phyloP scores from a whole-genome alignment of 768 basidiomycete species.

The Dioszegia hungarica region DNA sequence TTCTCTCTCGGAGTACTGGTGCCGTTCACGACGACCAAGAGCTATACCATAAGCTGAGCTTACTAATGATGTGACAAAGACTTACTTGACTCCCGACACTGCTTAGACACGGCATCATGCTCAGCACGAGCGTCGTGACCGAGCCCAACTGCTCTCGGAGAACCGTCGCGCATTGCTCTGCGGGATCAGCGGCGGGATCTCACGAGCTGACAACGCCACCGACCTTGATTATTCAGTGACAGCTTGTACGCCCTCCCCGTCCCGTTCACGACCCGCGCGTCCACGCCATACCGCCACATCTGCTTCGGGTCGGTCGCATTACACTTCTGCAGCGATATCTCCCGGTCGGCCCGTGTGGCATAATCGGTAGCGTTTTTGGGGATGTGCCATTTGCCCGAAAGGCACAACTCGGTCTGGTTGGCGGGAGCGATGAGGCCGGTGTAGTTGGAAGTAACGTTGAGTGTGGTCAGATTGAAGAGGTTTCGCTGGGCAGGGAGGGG shows the following conservation, averaged over 20 bases:
- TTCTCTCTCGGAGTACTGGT: background rate
- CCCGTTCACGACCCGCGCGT: background rate
- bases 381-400: conserved; percentile 2
- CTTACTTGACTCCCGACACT: background rate
- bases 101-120: background rate
- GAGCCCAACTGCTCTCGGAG: background rate
- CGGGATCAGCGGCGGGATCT: background rate
- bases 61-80: background rate
- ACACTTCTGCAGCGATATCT: conserved; percentile 1
- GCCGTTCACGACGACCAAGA: background rate
- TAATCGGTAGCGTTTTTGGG: background rate
- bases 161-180: background rate
- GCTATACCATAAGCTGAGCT: background rate
- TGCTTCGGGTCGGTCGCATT: background rate
- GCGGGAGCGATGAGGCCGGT: conserved; percentile 6
- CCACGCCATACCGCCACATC: conserved; percentile 1
- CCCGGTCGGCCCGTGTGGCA: background rate
- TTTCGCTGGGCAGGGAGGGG: background rate
- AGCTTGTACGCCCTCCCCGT: conserved; percentile 2
- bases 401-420: conserved; percentile 4
- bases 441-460: conserved; percentile 3
- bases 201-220: background rate
- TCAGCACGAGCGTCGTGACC: background rate
- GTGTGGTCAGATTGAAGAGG: conserved; percentile 7
- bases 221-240: background rate